Evolutionary conservation across 805 yeast species (phyloP).

Genomic region (Pichia occidentalis): DNA sequence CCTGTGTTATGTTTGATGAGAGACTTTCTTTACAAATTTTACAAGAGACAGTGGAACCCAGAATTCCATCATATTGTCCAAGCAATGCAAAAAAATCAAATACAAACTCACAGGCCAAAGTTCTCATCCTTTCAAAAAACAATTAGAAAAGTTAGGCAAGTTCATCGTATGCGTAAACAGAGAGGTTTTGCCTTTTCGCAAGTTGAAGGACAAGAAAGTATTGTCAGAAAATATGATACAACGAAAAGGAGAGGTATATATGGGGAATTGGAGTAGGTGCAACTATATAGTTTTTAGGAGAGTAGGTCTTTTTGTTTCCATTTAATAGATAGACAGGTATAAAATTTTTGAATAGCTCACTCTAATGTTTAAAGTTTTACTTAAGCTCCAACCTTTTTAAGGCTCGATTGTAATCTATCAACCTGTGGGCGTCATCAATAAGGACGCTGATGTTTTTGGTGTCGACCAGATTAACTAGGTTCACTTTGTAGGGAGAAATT

Average conservation of each 20-base stretch:
- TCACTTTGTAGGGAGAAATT: neutral
- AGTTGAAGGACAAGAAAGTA: slow-evolving; percentile 86
- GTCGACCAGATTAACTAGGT: too few relatives aligned
- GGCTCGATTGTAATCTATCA: too few relatives aligned
- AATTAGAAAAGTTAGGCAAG: slow-evolving; percentile 94
- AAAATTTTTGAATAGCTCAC: too few relatives aligned
- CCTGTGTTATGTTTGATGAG: slow-evolving; percentile 75
- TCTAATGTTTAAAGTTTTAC: too few relatives aligned
- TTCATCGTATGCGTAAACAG: slow-evolving; percentile 95
- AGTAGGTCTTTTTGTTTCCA: too few relatives aligned
- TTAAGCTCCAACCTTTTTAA: too few relatives aligned
- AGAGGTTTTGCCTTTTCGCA: slow-evolving; percentile 98
- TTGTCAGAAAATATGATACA: slow-evolving; percentile 91
- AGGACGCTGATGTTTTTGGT: too few relatives aligned
- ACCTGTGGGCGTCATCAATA: too few relatives aligned
- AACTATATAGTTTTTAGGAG: neutral
- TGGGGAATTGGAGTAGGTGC: slow-evolving; percentile 26
- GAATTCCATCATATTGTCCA: slow-evolving; percentile 93
- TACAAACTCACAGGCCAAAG: slow-evolving; percentile 91
- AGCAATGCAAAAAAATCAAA: slow-evolving; percentile 91
- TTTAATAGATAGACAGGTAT: too few relatives aligned
- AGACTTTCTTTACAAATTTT: slow-evolving; percentile 92
- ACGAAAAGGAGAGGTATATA: slow-evolving; percentile 51
- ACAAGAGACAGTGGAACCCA: slow-evolving; percentile 85
- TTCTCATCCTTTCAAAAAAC: slow-evolving; percentile 96